Evolutionary conservation across 2,329 filamentous ascomycete genomes (phyloP), one percentile per base, ranked within the genome.

Genomic region (Annulohypoxylon truncatum): DNA sequence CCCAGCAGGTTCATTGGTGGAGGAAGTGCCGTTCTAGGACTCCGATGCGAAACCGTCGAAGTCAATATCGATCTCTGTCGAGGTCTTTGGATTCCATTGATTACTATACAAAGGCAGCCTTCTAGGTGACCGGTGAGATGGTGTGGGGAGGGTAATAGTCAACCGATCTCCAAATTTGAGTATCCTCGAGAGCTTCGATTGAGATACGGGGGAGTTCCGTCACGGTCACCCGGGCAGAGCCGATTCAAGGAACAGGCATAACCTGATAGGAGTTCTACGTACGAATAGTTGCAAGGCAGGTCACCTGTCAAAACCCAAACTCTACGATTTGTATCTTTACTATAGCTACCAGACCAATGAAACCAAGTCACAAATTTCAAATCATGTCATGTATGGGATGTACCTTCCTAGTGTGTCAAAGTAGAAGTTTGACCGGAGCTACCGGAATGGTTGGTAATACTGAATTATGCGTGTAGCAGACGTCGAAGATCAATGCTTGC

Each of bases 291-390:
- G 51, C 61, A 61, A 48, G 59, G 67, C 62, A 55, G 64, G 50
- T 29, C 55, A 54, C 52, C 64, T 68, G 60, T 61, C 66, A 60
- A 48, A 58, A 54, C 59, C 70, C 67, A 48, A 64, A 57, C 58
- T 61, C 64, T 58, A 65, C 54, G 67, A 69, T 66, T 70, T 75
- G 72, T 74, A 75, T 75, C 70, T 73, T 69, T 75, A 75, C 60
- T 26, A 69, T 60, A 66, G 63, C 55, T 58, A 62, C 51, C 68
- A 71, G 62, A 70, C 56, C 56, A 72, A 72, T 69, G 72, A 73
- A 60, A 71, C 53, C 61, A 67, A 69, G 62, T 50, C 53, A 66
- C 55, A 60, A 64, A 64, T 47, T 56, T 63, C 57, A 35, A 47
- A 44, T 50, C 31, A 28, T 20, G 15, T 33, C 22, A 10, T 44